Evolutionary conservation across 805 yeast genomes (phyloP).

Genomic region (Jamesozyma hellenica): DNA sequence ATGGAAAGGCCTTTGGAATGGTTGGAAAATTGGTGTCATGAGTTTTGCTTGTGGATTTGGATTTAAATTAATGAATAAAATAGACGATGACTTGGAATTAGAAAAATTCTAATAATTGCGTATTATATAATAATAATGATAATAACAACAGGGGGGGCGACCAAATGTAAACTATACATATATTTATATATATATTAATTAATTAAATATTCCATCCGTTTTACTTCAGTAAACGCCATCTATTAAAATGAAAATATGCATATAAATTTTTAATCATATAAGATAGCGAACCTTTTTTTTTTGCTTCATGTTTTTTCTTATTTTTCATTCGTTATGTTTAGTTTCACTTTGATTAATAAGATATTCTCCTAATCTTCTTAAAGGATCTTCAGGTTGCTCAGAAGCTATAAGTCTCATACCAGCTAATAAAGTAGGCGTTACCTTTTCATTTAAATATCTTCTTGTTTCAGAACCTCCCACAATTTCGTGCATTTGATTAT

Average conservation of each 20-base stretch:
- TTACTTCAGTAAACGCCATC: too few species aligned
- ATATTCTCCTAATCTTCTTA: slow-evolving; percentile 44
- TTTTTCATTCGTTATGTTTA: background rate
- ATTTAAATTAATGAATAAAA: slow-evolving; percentile 44
- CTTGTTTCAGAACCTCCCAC: slow-evolving; percentile 68
- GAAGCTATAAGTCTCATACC: slow-evolving; percentile 50
- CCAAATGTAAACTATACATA: background rate
- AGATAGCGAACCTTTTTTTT: too few species aligned
- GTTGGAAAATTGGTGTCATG: slow-evolving; percentile 82
- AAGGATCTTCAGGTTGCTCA: slow-evolving; percentile 46
- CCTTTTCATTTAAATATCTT: slow-evolving; percentile 52
- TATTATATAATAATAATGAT: too few species aligned
- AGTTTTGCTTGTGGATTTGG: slow-evolving; percentile 83
- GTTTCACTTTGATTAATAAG: slow-evolving; percentile 33
- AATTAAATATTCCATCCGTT: background rate
- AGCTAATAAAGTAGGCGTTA: slow-evolving; percentile 52
- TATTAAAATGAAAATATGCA: too few species aligned
- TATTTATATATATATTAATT: background rate
- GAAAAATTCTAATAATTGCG: slow-evolving; percentile 31
- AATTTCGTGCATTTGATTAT: slow-evolving; percentile 32
- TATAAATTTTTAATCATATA: too few species aligned
- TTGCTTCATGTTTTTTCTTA: background rate
- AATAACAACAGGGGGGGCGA: too few species aligned
- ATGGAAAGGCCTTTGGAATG: slow-evolving; percentile 51
- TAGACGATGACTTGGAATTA: slow-evolving; percentile 33